Evolutionary conservation across 2,329 filamentous ascomycete genomes (phyloP), one percentile per base, ranked within the genome.

Genomic region (Erysiphe pulchra): DNA sequence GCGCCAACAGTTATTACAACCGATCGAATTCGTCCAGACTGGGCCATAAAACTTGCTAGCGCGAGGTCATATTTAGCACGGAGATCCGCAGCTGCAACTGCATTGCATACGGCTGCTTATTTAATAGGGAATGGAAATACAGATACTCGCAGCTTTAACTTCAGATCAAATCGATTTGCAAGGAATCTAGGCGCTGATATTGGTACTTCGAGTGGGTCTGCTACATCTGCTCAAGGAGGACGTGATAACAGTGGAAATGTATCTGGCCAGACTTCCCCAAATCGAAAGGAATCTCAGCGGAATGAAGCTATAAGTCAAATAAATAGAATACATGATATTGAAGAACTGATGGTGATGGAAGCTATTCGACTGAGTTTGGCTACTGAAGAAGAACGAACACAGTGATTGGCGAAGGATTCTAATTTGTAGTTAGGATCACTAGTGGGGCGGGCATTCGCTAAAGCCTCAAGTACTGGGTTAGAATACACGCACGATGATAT

Each of bases 281-380:
- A 55, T 12, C 59, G 59, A 31, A 45, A 49, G 20, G 33, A 50
- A 11, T 45, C 50, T 9, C 47, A 50, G 41, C 52, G 53, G 17
- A 47, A 52, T 45, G 61, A 64, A 24, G 49, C 47, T 16, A 48
- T 46, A 20, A 52, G 54, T 36, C 52, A 53, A 37, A 62, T 76
- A 48, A 64, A 73, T 49, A 70, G 83, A 30, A 74, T 92, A 57
- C 83, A 92, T 18, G 86, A 95, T 53, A 69, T 95, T 0, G 90
- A 98, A 59, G 87, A 93, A 43, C 81, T 98, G 66, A 98, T 98
- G 90, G 85, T 95, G 67, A 84, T 90, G 69, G 90, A 98, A 60
- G 90, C 90, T 0, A 92, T 98, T 42, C 71, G 90, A 36, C 61
- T 93, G 30, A 93, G 85, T 42, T 66, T 98, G n/a, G 85, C 80